A percentile compares a stretch with the other conserved stretches of the same genome.
phyloP scores from a whole-genome alignment of 345 rosid genomes.

The Citrus glauca region DNA sequence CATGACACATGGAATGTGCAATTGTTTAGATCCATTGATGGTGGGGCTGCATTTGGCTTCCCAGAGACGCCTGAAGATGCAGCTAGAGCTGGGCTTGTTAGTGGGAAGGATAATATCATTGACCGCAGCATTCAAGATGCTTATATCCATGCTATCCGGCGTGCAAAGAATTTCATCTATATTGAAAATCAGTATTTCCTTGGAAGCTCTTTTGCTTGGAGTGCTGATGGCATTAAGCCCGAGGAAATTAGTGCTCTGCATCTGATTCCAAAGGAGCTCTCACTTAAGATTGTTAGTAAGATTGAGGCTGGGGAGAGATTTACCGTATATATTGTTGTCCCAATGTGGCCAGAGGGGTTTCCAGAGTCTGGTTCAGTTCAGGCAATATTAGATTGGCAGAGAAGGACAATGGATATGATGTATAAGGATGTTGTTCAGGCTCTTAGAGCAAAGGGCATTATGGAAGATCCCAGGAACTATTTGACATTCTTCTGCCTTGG shows the following conservation, averaged over 20 bases:
- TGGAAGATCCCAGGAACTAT: slow-evolving; percentile 82
- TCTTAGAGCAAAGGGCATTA: slow-evolving; percentile 61
- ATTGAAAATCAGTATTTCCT: slow-evolving; percentile 97
- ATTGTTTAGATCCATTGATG: slow-evolving; percentile 93
- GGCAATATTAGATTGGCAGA: slow-evolving; percentile 98
- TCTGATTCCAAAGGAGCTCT: slow-evolving; percentile 89
- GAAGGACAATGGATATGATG: slow-evolving; percentile 96
- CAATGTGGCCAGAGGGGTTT: slow-evolving; percentile 99
- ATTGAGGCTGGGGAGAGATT: slow-evolving; percentile 84
- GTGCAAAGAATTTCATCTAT: slow-evolving; percentile 92
- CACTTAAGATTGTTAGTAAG: slow-evolving; percentile 92
- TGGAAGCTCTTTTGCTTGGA: slow-evolving; percentile 87
- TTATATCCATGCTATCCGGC: slow-evolving; percentile 84
- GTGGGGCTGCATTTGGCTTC: slow-evolving; percentile 97
- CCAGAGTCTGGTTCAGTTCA: slow-evolving; percentile 94
- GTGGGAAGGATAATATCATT: slow-evolving; percentile 94
- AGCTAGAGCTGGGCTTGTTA: slow-evolving; percentile 86
- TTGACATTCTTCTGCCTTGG: slow-evolving; percentile 94
- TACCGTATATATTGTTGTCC: slow-evolving; percentile 80
- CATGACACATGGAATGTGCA: slow-evolving; percentile 91
- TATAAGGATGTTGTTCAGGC: slow-evolving; percentile 76
- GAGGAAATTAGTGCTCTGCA: slow-evolving; percentile 87
- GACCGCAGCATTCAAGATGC: slow-evolving; percentile 98
- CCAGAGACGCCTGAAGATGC: slow-evolving; percentile 97
- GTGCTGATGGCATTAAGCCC: slow-evolving; percentile 76